Base-by-base conservation (phyloP, 768 basidiomycete species). In the Phylloporus sp. region DNA sequence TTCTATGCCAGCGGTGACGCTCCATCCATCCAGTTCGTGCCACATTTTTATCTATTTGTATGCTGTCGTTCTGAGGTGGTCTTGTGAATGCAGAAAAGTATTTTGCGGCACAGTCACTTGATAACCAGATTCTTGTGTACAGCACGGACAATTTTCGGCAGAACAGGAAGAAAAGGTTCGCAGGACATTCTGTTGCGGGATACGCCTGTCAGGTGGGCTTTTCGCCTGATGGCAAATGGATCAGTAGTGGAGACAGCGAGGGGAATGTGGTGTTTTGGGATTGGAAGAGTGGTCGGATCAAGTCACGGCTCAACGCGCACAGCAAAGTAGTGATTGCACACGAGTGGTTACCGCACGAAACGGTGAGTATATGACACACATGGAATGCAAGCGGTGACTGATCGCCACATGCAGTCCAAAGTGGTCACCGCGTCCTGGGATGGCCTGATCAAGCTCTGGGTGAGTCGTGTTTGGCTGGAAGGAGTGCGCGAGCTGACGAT, bases 251-350 rank as follows among this genome's bases (percentile, higher is more conserved):
- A 26, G 95, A 97, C 62, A 90, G 91, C 10, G 85, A 87, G 59
- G 97, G 97, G 9, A 94, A 97, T 67, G 79, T 99, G 38, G 89
- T 97, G 4, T 95, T 97, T 70, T 99, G 97, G 97, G 97, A 98
- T 69, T 99, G 92, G 91, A 98, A 97, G 73, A 95, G 87, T n/a
- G 91, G 94, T 2, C 84, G 91, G 56, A 94, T 98, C 69, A 91
- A 95, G 73, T 92, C 88, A 49, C 77, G 91, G 34, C 70, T 98
- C 49, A 83, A 84, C 57, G 92, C 91, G 3, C 97, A 98, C 69
- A 84, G 80, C 12, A 93, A 97, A 72, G 95, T 97, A n/a, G 91
- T 98, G 46, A 97, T 99, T 61, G 82, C 92, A 20, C 97, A 99
- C 64, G 91, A 91, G 65, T 99, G 97, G 97, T 72, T 99, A 53